phyloP scores from a whole-genome alignment of 1,284 basidiomycete species.

The Pseudozyma sp. region DNA sequence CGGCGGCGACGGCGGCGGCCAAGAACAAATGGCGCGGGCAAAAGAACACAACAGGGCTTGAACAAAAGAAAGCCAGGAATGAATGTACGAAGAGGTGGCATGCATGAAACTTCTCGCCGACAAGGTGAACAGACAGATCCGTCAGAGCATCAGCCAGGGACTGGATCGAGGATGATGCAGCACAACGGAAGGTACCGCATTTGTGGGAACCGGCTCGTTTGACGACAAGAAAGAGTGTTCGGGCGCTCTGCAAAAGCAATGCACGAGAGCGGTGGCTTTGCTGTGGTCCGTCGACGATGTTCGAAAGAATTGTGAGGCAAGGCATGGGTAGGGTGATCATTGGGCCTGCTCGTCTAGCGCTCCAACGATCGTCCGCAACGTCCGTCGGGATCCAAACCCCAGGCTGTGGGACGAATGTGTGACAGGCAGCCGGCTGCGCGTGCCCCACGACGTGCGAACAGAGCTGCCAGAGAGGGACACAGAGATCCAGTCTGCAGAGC shows the following conservation, averaged over 20 bases:
- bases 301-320: background rate
- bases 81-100: background rate
- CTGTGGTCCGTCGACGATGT: background rate
- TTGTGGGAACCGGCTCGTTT: background rate
- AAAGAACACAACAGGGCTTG: background rate
- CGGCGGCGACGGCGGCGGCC: background rate
- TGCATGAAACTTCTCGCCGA: too few species aligned
- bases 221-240: background rate
- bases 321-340: background rate
- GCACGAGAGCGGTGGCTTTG: background rate
- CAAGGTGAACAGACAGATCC: slow-evolving; percentile 14
- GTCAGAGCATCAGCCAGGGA: background rate
- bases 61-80: slow-evolving; percentile 8
- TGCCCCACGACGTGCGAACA: too few species aligned
- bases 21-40: background rate
- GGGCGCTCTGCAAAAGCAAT: background rate
- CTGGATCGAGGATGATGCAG: slow-evolving; percentile 19
- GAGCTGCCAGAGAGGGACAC: too few species aligned
- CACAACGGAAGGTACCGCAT: slow-evolving; percentile 21
- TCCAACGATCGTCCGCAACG: background rate
- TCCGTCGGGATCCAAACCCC: background rate
- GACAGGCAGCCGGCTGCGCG: too few species aligned
- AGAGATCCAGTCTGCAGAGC: background rate
- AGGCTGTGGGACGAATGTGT: too few species aligned
- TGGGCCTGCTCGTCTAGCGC: too few species aligned